Percentiles rank a stretch among this genome's conserved stretches.
Evolutionary conservation across 805 yeast species (phyloP).

Genomic region (Saccharomycopsis malanga): DNA sequence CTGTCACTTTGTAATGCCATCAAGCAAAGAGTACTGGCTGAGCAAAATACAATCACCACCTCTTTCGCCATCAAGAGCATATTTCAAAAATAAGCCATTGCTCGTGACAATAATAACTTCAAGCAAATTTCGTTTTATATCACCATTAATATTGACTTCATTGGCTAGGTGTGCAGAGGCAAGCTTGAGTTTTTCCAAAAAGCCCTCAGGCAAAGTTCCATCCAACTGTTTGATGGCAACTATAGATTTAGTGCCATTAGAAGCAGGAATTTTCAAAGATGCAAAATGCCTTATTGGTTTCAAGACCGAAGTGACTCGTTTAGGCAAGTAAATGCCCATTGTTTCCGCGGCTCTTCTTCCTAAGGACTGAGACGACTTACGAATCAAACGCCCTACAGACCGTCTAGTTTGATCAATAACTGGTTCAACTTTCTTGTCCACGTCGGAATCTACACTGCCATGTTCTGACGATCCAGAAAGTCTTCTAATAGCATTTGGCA

Average conservation of each 20-base stretch:
- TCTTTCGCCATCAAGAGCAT: slow-evolving; percentile 72
- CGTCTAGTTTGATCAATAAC: slow-evolving; percentile 62
- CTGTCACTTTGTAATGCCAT: neutral
- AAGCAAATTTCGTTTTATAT: slow-evolving; percentile 28
- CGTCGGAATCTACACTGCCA: neutral
- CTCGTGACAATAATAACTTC: slow-evolving; percentile 69
- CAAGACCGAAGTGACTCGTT: slow-evolving; percentile 69
- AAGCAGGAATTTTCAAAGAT: slow-evolving; percentile 62
- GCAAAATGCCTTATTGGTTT: slow-evolving; percentile 94
- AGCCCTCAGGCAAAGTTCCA: slow-evolving; percentile 17
- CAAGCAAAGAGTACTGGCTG: slow-evolving; percentile 44
- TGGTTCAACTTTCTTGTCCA: slow-evolving; percentile 40
- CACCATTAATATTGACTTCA: slow-evolving; percentile 24
- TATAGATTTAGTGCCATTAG: slow-evolving; percentile 39
- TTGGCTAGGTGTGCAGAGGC: slow-evolving; percentile 19
- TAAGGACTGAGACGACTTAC: slow-evolving; percentile 70
- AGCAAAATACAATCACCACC: slow-evolving; percentile 90
- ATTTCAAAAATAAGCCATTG: slow-evolving; percentile 75
- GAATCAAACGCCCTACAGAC: slow-evolving; percentile 66
- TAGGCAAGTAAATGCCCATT: slow-evolving; percentile 82
- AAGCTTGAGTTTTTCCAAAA: slow-evolving; percentile 14
- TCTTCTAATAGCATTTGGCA: neutral
- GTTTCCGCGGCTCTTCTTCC: slow-evolving; percentile 81
- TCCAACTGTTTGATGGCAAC: slow-evolving; percentile 35
- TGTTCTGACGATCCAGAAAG: neutral